phyloP scores from a whole-genome alignment of 2,329 filamentous ascomycete species.

The Fusarium chaquense region DNA sequence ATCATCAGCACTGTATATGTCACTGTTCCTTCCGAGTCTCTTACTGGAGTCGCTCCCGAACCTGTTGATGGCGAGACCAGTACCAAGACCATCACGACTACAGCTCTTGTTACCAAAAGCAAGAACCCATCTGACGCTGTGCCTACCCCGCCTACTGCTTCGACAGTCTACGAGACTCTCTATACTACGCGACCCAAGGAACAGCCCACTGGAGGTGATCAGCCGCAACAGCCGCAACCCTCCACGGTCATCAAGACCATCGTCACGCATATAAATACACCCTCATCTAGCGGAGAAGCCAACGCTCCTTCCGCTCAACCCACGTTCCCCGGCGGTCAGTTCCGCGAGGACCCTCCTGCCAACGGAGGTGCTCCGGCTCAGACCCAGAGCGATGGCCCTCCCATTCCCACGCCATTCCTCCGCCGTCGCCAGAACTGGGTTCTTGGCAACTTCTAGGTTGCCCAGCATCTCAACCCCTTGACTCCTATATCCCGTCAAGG shows the following conservation, averaged over 20 bases:
- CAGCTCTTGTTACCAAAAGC: slow-evolving; percentile 37
- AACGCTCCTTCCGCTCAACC: slow-evolving; percentile 11
- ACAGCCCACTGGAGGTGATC: slow-evolving; percentile 17
- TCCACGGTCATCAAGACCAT: slow-evolving; percentile 38
- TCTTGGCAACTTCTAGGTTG: slow-evolving; percentile 40
- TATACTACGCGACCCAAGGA: slow-evolving; percentile 33
- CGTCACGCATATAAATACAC: slow-evolving; percentile 33
- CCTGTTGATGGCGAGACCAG: slow-evolving; percentile 27
- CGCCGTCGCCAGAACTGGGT: slow-evolving; percentile 45
- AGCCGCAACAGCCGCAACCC: slow-evolving; percentile 21
- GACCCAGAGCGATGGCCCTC: slow-evolving; percentile 21
- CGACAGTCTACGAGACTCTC: slow-evolving; percentile 39
- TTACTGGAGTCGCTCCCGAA: slow-evolving; percentile 17
- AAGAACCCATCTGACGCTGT: slow-evolving; percentile 17
- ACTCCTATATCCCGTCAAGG: slow-evolving; percentile 6
- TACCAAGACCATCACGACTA: slow-evolving; percentile 43
- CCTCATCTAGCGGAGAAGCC: slow-evolving; percentile 14
- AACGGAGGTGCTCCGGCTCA: slow-evolving; percentile 16
- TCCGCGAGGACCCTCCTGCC: slow-evolving; percentile 36
- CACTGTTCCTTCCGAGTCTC: slow-evolving; percentile 51
- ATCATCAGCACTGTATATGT: slow-evolving; percentile 53
- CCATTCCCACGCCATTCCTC: slow-evolving; percentile 40
- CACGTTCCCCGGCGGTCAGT: slow-evolving; percentile 43
- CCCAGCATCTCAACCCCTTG: slow-evolving; percentile 1
- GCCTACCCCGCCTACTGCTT: slow-evolving; percentile 23